Evolutionary conservation across 306 rosid species (phyloP).

Genomic region (Fragaria ananassa): DNA sequence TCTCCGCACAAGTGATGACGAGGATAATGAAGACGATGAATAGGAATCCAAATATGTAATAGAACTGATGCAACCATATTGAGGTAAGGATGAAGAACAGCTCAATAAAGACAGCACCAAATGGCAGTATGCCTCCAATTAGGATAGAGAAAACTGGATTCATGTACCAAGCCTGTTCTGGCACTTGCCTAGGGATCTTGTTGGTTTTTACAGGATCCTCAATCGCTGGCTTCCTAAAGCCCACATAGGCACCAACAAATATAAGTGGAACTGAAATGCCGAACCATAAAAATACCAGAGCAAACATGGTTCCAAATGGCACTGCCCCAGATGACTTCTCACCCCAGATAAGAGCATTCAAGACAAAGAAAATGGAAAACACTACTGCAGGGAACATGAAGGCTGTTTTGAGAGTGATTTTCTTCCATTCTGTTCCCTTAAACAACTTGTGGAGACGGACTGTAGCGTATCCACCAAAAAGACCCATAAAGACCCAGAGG

Average conservation of each 20-base stretch:
- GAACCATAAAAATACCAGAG: conserved; percentile 87
- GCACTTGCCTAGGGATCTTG: conserved; percentile 84
- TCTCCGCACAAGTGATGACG: conserved; percentile 86
- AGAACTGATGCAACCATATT: conserved; percentile 89
- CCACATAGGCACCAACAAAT: conserved; percentile 66
- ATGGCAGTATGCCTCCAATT: conserved; percentile 85
- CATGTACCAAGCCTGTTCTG: conserved; percentile 93
- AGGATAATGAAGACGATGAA: conserved; percentile 87
- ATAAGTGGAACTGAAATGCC: conserved; percentile 94
- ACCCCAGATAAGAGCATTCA: conserved; percentile 91
- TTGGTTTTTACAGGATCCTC: conserved; percentile 87
- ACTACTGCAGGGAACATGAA: conserved; percentile 63
- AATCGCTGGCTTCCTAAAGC: conserved; percentile 50
- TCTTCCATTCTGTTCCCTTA: conserved; percentile 84
- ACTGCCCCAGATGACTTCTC: conserved; percentile 91
- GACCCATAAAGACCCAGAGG: conserved; percentile 90
- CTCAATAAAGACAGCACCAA: conserved; percentile 93
- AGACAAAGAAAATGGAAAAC: conserved; percentile 66
- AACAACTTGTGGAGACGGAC: conserved; percentile 64
- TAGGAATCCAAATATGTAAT: conserved; percentile 79
- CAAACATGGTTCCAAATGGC: conserved; percentile 96
- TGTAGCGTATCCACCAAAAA: conserved; percentile 69
- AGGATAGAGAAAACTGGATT: conserved; percentile 56
- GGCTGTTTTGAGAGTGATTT: conserved; percentile 66
- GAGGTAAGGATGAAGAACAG: conserved; percentile 94